These are phyloP conservation scores for Sclerotinia borealis DNA, from an alignment of 2,329 filamentous ascomycete genomes.

Conservation along the genomic window DNA sequence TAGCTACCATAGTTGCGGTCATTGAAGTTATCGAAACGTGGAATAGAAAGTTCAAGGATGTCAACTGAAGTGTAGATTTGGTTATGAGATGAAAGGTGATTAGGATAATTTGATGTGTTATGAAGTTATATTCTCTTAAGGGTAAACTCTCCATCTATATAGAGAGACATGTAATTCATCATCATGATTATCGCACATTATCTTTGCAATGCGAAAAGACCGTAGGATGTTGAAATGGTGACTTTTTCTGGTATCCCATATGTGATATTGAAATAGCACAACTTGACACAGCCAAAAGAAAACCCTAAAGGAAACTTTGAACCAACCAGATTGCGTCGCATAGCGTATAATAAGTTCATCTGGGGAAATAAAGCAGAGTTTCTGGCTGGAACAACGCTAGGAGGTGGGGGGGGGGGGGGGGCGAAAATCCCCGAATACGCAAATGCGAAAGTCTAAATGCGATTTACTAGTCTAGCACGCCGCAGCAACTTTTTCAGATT, in stretches of 20 bases:
- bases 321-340: not conserved
- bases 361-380: not conserved
- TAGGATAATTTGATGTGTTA: not conserved
- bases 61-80: not conserved
- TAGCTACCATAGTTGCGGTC: slow-evolving; percentile 1
- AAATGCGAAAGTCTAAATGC: slow-evolving; percentile 3
- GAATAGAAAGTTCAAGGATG: not conserved
- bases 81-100: not conserved
- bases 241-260: not conserved
- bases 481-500: not conserved
- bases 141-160: not conserved
- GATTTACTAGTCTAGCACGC: not conserved
- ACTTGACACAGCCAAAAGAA: not conserved
- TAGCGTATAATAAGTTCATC: not conserved
- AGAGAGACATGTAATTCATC: not conserved
- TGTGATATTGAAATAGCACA: not conserved
- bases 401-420: not conserved
- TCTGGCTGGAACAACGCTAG: not conserved
- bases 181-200: not conserved
- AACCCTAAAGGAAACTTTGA: not conserved
- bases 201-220: not conserved
- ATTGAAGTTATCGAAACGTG: not conserved
- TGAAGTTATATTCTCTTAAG: not conserved
- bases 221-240: not conserved
- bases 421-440: not conserved